Evolutionary conservation across 108 stramenopile genomes (phyloP).

Genomic region (Chaetoceros tenuissimus): DNA sequence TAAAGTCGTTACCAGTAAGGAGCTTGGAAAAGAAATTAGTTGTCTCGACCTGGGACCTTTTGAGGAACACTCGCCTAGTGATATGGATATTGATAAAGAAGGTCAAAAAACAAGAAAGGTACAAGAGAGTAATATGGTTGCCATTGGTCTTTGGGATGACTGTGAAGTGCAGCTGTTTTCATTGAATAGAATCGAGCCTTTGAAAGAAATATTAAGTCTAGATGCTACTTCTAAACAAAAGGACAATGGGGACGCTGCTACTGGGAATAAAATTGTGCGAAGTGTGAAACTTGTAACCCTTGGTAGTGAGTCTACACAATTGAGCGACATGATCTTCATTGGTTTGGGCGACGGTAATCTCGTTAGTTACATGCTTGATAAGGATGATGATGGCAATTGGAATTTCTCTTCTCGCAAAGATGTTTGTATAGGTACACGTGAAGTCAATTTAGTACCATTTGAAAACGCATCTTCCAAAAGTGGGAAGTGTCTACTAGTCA

Average conservation of each 20-base stretch:
- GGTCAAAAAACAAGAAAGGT: background rate
- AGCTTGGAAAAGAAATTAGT: slow-evolving; percentile 88
- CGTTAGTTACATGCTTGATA: slow-evolving; percentile 51
- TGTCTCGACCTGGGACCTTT: slow-evolving; percentile 88
- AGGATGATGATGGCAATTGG: slow-evolving; percentile 18
- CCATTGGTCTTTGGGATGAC: slow-evolving; percentile 90
- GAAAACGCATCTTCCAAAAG: slow-evolving; percentile 32
- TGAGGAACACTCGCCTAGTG: slow-evolving; percentile 10
- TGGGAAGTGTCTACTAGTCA: slow-evolving; percentile 86
- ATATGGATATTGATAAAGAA: slow-evolving; percentile 44
- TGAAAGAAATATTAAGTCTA: slow-evolving; percentile 29
- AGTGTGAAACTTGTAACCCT: slow-evolving; percentile 70
- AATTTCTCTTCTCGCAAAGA: slow-evolving; percentile 74
- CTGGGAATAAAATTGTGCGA: slow-evolving; percentile 85
- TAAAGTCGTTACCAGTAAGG: slow-evolving; percentile 22
- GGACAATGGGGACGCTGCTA: slow-evolving; percentile 10
- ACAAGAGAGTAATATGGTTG: slow-evolving; percentile 30
- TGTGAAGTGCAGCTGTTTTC: slow-evolving; percentile 83
- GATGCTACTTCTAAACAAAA: slow-evolving; percentile 16
- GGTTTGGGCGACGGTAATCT: slow-evolving; percentile 94
- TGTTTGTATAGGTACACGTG: slow-evolving; percentile 89
- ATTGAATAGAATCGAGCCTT: slow-evolving; percentile 17
- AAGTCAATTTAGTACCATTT: slow-evolving; percentile 80
- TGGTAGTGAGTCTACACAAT: slow-evolving; percentile 29
- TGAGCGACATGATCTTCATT: slow-evolving; percentile 85